Evolutionary conservation across 1,284 basidiomycete genomes (phyloP).

Genomic region (Veloboletus limbatus): DNA sequence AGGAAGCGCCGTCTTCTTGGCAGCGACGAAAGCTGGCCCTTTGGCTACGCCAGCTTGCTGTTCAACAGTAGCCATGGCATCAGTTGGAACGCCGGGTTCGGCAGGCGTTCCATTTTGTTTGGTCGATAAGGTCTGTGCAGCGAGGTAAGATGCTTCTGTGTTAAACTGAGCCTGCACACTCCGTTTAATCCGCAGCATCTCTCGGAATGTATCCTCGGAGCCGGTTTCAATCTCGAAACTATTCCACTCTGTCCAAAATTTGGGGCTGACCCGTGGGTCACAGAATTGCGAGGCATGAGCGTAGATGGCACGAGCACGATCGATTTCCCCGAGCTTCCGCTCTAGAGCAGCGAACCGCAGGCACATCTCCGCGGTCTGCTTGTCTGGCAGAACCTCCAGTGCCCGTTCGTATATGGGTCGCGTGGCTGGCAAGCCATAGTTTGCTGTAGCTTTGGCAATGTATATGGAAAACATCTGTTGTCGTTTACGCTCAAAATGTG

Average conservation of each 20-base stretch:
- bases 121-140: conserved; percentile 78
- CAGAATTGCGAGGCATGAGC: conserved; percentile 98
- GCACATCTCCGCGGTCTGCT: conserved; percentile 97
- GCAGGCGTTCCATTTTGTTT: conserved; percentile 53
- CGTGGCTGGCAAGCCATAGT: conserved; percentile 95
- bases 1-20: conserved; percentile 45
- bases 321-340: conserved; percentile 97
- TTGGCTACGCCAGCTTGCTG: conserved; percentile 43
- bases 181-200: conserved; percentile 97
- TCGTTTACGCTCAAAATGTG: conserved; percentile 6
- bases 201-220: conserved; percentile 97
- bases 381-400: conserved; percentile 90
- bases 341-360: conserved; percentile 94
- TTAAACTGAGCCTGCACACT: conserved; percentile 99
- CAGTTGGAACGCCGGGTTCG: conserved; percentile 56
- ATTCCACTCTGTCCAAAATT: conserved; percentile 98
- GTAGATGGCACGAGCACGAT: conserved; percentile 94
- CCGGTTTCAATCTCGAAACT: conserved; percentile 97
- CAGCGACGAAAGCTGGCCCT: conserved; percentile 66
- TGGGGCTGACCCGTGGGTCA: conserved; percentile 86
- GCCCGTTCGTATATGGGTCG: conserved; percentile 96
- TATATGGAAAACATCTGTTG: conserved; percentile 92
- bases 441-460: conserved; percentile 94
- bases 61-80: conserved; percentile 71
- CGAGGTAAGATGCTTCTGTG: conserved; percentile 88